phyloP scores from a whole-genome alignment of 139 green algal genomes.

The Micromonas pusilla region DNA sequence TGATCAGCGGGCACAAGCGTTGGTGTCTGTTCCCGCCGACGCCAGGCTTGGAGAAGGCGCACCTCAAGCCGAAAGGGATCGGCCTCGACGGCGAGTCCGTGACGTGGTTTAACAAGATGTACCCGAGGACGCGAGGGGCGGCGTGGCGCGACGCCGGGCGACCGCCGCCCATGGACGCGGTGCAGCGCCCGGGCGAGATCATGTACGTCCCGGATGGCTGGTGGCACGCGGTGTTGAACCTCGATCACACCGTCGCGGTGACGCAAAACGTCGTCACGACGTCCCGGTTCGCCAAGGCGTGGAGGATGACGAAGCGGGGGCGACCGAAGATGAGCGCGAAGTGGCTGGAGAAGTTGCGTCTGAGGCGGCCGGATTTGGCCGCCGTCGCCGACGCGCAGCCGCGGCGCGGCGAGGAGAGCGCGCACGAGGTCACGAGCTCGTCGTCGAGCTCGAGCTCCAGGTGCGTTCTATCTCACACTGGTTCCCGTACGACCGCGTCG shows the following conservation, averaged over 20 bases:
- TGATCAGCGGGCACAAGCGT: slow-evolving; percentile 46
- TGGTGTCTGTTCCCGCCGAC: slow-evolving; percentile 20
- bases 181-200: slow-evolving; percentile 62
- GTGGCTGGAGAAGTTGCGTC: slow-evolving; percentile 17
- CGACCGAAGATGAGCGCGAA: slow-evolving; percentile 21
- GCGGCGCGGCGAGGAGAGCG: background rate
- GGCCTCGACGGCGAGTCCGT: slow-evolving; percentile 11
- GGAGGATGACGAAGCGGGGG: background rate
- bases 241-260: slow-evolving; percentile 46
- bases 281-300: background rate
- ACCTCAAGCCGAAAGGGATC: slow-evolving; percentile 17
- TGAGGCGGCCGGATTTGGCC: slow-evolving; percentile 1
- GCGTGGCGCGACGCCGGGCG: background rate
- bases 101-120: slow-evolving; percentile 5
- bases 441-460: slow-evolving; percentile 2
- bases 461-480: too few species aligned
- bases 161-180: slow-evolving; percentile 23
- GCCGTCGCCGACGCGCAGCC: background rate
- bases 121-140: background rate
- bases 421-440: background rate
- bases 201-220: slow-evolving; percentile 90
- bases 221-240: slow-evolving; percentile 80
- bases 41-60: background rate
- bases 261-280: slow-evolving; percentile 33
- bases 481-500: too few species aligned